Base-by-base conservation (phyloP, 495 filamentous ascomycete genomes). In the Cryomyces minteri region DNA sequence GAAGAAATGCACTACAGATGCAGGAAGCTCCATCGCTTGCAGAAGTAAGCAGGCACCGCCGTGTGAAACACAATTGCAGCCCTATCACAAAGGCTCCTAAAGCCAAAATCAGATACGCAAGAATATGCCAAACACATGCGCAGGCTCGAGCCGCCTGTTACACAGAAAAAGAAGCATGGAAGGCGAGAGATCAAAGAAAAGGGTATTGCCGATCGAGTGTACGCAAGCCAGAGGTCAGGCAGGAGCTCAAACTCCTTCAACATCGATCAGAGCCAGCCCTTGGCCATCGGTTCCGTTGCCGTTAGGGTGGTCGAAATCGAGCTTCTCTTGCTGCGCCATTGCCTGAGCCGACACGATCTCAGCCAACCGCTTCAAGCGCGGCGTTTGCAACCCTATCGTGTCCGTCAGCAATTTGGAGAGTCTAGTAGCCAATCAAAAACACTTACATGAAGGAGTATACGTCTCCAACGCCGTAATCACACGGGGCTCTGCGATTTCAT, bases 311-410 rank as follows among this genome's bases (percentile, higher is more conserved):
- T 62, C 58, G 58, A 70, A 67, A 29, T 88, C 84, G 44, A 82
- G 64, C 65, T 80, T 88, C 63, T 92, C 85, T 62, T 92, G 84
- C 58, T 94, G 85, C 43, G 84, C 84, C 51, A 94, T 86, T 31
- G 90, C 90, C 63, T 95, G 90, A 37, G 85, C 82, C 32, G 84
- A 90, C 31, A 99, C 92, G 56, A 99, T 95, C 65, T 99, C 92
- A 36, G 92, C 92, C 45, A 99, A 69, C 39, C 92, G 77, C 66
- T 94, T 93, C 46, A 99, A 63, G 41, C 88, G 77, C 28, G 88
- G 87, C 18, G 88, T 95, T 82, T 95, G 92, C 40, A 99, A 73
- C 87, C 90, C 84, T 78, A 44, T 42, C 40, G 41, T 32, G 33
- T 43, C 8, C 48, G 63, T 48, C 54, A 57, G 31, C 39, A n/a